These are phyloP conservation scores for Crataegus laevigata DNA, from an alignment of 306 rosid genomes.

Conservation along the genomic window DNA sequence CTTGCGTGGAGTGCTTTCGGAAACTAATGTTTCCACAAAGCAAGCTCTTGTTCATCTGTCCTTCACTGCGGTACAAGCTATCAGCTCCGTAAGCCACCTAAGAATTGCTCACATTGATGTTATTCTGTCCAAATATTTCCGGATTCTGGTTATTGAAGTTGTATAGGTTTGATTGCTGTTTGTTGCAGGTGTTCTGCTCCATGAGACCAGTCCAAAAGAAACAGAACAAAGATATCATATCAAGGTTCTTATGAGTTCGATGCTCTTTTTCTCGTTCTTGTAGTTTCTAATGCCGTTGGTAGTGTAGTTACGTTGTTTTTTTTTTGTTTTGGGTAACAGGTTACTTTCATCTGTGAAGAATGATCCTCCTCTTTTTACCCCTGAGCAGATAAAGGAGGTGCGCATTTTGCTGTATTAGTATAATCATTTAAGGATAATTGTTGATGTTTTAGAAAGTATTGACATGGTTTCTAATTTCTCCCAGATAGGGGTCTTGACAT, in stretches of 20 bases:
- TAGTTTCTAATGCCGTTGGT: neutral
- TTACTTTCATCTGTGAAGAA: slow-evolving; percentile 53
- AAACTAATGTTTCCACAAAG: slow-evolving; percentile 28
- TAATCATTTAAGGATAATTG: slow-evolving; percentile 4
- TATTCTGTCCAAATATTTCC: neutral
- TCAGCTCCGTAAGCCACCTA: slow-evolving; percentile 55
- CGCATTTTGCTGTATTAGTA: slow-evolving; percentile 1
- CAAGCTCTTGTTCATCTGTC: slow-evolving; percentile 39
- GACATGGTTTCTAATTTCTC: slow-evolving; percentile 12
- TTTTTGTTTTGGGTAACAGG: slow-evolving; percentile 36
- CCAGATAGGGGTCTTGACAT: slow-evolving; percentile 60
- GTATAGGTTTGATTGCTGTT: neutral
- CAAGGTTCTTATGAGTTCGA: slow-evolving; percentile 37
- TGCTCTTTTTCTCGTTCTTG: neutral
- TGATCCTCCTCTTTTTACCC: slow-evolving; percentile 36
- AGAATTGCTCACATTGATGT: neutral
- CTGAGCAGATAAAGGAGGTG: slow-evolving; percentile 68
- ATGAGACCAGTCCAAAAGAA: slow-evolving; percentile 45
- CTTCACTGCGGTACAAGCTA: slow-evolving; percentile 38
- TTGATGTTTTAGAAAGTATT: slow-evolving; percentile 24
- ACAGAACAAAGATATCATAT: slow-evolving; percentile 32
- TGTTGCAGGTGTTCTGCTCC: slow-evolving; percentile 54
- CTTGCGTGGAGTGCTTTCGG: slow-evolving; percentile 35
- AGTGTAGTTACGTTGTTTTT: slow-evolving; percentile 27
- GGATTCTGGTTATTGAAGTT: slow-evolving; percentile 5